Evolutionary conservation across 768 basidiomycete genomes (phyloP).

Genomic region (Boletus pseudo-olivaceus): DNA sequence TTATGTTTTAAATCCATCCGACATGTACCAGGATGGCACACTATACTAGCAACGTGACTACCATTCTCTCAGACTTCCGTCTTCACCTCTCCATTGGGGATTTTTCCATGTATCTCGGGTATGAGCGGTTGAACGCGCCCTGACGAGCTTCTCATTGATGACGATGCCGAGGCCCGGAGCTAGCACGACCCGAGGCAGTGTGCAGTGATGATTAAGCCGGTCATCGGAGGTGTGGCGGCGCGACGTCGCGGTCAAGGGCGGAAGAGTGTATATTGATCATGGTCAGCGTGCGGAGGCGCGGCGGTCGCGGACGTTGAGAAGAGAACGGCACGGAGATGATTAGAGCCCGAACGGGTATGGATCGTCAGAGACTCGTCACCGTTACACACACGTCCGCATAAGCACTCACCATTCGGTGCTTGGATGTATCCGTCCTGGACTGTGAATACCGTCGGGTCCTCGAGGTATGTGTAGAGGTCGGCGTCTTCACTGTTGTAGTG

Average conservation of each 20-base stretch:
- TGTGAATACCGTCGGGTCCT: constrained; percentile 48
- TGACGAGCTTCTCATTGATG: constrained; percentile 56
- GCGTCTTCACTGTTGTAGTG: constrained; percentile 59
- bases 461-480: constrained; percentile 61
- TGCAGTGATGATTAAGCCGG: neutral
- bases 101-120: constrained; percentile 20
- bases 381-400: too few species aligned
- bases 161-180: constrained; percentile 60
- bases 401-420: constrained; percentile 37
- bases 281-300: neutral
- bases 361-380: neutral
- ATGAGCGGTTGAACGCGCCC: constrained; percentile 21
- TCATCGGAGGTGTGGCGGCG: neutral
- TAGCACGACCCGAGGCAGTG: constrained; percentile 15
- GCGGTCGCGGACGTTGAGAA: neutral
- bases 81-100: constrained; percentile 52
- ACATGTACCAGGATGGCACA: neutral
- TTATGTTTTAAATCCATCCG: neutral
- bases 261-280: neutral
- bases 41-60: constrained; percentile 12
- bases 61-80: constrained; percentile 56
- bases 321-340: neutral
- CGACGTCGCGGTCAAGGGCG: neutral
- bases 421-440: constrained; percentile 51
- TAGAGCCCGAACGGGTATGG: neutral